Evolutionary conservation across 768 basidiomycete species (phyloP).

Genomic region (Calocybe cyanea): DNA sequence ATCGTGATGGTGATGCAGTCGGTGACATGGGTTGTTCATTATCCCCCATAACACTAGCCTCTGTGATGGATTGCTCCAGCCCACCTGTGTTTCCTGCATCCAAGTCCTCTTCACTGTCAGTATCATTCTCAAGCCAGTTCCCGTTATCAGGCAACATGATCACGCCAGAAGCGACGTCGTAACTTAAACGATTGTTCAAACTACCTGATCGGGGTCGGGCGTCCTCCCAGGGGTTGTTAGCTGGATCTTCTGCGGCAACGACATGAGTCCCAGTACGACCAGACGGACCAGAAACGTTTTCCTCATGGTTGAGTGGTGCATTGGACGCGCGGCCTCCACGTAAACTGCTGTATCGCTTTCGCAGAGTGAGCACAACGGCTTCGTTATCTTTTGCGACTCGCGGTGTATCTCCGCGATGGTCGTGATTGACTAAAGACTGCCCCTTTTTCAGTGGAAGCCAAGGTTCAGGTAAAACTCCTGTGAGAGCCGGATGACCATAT

Average conservation of each 20-base stretch:
- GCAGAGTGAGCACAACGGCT: constrained; percentile 79
- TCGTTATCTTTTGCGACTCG: constrained; percentile 43
- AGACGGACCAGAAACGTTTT: constrained; percentile 15
- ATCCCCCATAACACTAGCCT: constrained; percentile 15
- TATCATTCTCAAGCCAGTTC: constrained; percentile 58
- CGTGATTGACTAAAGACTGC: constrained; percentile 65
- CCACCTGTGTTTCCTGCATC: constrained; percentile 29
- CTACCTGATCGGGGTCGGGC: constrained; percentile 26
- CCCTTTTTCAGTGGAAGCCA: constrained; percentile 92
- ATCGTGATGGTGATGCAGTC: constrained; percentile 33
- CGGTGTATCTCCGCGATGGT: constrained; percentile 31
- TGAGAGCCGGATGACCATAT: constrained; percentile 93
- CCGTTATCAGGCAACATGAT: constrained; percentile 81
- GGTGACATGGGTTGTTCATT: constrained; percentile 16
- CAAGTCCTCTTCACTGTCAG: constrained; percentile 42
- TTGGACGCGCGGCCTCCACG: constrained; percentile 27
- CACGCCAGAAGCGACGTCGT: constrained; percentile 82
- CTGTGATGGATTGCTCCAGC: constrained; percentile 26
- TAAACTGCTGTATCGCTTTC: constrained; percentile 61
- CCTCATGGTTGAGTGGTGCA: constrained; percentile 14
- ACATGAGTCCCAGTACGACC: constrained; percentile 5
- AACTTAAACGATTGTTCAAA: constrained; percentile 67
- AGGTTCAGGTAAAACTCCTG: constrained; percentile 88
- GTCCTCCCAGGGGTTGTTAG: constrained; percentile 63
- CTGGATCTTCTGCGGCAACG: constrained; percentile 21